phyloP scores from a whole-genome alignment of 208 protist species.

The Acanthamoeba healyi region DNA sequence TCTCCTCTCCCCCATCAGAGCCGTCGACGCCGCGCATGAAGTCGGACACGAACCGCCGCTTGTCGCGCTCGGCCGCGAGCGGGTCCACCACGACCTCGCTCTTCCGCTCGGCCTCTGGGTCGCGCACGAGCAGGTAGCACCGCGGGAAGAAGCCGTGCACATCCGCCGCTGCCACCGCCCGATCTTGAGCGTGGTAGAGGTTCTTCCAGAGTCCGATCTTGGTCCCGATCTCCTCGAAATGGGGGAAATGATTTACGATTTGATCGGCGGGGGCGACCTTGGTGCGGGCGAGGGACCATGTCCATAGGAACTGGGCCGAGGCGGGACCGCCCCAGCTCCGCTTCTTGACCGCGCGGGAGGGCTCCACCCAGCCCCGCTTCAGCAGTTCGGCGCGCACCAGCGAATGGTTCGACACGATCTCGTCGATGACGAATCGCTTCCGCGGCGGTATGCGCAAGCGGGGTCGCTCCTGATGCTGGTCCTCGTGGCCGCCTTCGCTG shows the following conservation, averaged over 20 bases:
- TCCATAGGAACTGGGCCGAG: slow-evolving; percentile 20
- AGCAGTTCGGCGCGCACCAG: not conserved
- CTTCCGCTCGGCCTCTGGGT: not conserved
- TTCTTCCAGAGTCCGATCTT: slow-evolving; percentile 42
- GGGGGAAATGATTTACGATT: slow-evolving; percentile 25
- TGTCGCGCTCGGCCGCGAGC: not conserved
- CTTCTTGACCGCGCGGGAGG: not conserved
- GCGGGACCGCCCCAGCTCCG: not conserved
- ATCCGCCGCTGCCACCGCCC: too few species aligned
- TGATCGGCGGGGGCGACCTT: not conserved
- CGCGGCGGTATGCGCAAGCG: too few species aligned
- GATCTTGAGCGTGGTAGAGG: not conserved
- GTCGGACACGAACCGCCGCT: not conserved
- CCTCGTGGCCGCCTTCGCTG: too few species aligned
- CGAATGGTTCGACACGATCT: not conserved
- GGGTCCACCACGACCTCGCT: not conserved
- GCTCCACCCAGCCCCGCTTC: not conserved
- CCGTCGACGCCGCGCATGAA: not conserved
- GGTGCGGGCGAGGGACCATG: not conserved
- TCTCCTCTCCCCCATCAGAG: too few species aligned
- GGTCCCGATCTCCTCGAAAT: slow-evolving; percentile 39
- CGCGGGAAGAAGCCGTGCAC: slow-evolving; percentile 23
- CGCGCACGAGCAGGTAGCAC: not conserved
- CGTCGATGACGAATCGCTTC: slow-evolving; percentile 36
- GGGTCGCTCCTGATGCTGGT: too few species aligned